Evolutionary conservation across 805 yeast species (phyloP).

Genomic region (Saccharomyces mikatae): DNA sequence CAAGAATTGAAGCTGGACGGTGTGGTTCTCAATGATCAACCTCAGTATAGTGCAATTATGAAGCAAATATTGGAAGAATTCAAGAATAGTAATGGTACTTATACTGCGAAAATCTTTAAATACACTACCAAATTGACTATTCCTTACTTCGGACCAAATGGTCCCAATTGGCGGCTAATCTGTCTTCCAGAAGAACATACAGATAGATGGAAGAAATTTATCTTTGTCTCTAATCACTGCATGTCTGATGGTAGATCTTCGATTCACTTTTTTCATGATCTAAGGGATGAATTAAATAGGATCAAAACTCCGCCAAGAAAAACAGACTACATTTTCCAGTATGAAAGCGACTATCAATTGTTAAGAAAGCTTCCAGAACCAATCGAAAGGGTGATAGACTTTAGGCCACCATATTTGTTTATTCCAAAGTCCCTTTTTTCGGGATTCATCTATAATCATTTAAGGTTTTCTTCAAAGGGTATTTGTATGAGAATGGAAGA

Average conservation of each 20-base stretch:
- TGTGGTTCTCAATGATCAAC: background rate
- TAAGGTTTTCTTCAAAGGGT: background rate
- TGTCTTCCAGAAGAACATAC: background rate
- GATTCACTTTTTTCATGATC: background rate
- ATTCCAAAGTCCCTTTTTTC: background rate
- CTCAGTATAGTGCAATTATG: background rate
- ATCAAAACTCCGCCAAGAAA: background rate
- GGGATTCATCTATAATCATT: background rate
- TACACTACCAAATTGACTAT: background rate
- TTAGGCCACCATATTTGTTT: background rate
- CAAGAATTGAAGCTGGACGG: background rate
- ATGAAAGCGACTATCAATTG: background rate
- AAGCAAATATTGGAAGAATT: background rate
- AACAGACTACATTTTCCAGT: background rate
- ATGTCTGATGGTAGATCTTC: background rate
- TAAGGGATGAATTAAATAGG: background rate
- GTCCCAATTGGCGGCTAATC: background rate
- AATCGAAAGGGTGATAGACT: background rate
- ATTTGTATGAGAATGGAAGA: background rate
- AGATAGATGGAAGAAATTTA: background rate
- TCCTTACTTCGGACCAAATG: background rate
- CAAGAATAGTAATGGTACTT: background rate
- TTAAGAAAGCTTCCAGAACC: background rate
- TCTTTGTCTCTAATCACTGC: background rate
- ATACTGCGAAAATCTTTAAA: background rate